Percentiles rank a stretch among this genome's conserved stretches.
These are phyloP conservation scores for Gamsiella multidivaricata DNA, from an alignment of 192 early-diverging fungal species.

Conservation along the genomic window DNA sequence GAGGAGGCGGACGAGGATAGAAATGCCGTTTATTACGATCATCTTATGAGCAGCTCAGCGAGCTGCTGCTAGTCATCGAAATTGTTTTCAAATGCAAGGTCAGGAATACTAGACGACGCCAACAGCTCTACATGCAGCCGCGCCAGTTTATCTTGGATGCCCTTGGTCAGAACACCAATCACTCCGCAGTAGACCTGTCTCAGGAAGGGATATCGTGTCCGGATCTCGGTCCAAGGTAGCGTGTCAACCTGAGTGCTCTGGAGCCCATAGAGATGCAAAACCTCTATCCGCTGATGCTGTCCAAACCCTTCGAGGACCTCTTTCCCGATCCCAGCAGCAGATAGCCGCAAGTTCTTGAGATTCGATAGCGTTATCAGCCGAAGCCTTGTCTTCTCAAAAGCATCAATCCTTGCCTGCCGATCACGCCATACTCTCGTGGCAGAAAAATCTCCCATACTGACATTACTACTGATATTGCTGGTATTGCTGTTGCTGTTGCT, in stretches of 20 bases:
- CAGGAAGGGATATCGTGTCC: constrained; percentile 1
- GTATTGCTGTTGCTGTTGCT: not conserved
- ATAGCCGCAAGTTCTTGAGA: constrained; percentile 15
- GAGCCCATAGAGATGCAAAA: constrained; percentile 30
- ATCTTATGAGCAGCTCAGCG: no score
- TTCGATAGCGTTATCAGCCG: constrained; percentile 11
- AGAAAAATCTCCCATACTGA: not conserved
- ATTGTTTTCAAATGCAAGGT: constrained; percentile 29
- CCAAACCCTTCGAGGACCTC: constrained; percentile 16
- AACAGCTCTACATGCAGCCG: constrained; percentile 20
- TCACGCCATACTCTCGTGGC: constrained; percentile 9
- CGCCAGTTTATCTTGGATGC: constrained; percentile 12
- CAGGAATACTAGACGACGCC: constrained; percentile 12
- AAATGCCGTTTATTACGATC: no score
- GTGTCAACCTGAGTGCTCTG: constrained; percentile 6
- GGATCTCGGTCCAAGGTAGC: constrained; percentile 11
- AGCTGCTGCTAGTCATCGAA: constrained; percentile 18
- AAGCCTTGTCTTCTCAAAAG: constrained; percentile 4
- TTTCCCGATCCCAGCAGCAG: constrained; percentile 17
- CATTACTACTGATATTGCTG: not conserved
- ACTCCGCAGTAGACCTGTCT: constrained; percentile 21
- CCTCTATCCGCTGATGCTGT: constrained; percentile 4
- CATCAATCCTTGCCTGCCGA: constrained; percentile 4
- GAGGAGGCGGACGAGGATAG: no score
- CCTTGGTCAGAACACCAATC: not conserved